Evolutionary conservation across 148 eudicot species (phyloP), one percentile per base, ranked within the genome.

Genomic region (Fagopyrum tataricum): DNA sequence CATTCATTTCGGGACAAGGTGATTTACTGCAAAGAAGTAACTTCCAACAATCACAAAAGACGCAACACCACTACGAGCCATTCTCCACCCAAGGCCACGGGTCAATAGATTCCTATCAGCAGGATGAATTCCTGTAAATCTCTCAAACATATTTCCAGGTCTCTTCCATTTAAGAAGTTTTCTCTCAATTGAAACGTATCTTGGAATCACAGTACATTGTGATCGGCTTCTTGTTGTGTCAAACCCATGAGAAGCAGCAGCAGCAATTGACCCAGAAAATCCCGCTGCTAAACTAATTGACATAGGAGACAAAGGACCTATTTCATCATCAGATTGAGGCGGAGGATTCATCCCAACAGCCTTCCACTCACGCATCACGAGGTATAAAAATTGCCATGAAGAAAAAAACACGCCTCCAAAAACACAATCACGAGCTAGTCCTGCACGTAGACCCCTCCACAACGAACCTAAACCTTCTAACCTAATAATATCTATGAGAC

Each of bases 201-300:
- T 91, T 44, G 98, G 93, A 66, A 94, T 70, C 76, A 94, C 91
- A 70, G 82, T 80, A 59, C 97, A 94, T 41, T 91, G 97, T 67
- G 98, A 82, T 21, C 98, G 87, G 75, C 79, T 82, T 79, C 76
- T 89, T 21, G 97, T 86, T 53, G 97, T 94, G 80, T 94, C 98
- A 78, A 94, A 94, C 69, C 86, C 78, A 87, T 94, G 98, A 74
- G 98, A 91, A 72, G 84, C 93, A 81, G 93, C 93, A 43, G 93
- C 97, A 80, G 97, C 97, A 77, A 91, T 6, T 62, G 93, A 82
- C 26, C 96, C 97, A 20, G 98, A 94, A 78, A 94, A 55, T 15
- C 98, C 98, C 66, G 93, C 98, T 43, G 96, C 87, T 74, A 88
- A 75, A 78, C 96, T 88, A 52, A 91, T 82, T 72, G 85, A 83